Conservation (phyloP, 495 filamentous ascomycete genomes). For the Elaphomyces granulatus region DNA sequence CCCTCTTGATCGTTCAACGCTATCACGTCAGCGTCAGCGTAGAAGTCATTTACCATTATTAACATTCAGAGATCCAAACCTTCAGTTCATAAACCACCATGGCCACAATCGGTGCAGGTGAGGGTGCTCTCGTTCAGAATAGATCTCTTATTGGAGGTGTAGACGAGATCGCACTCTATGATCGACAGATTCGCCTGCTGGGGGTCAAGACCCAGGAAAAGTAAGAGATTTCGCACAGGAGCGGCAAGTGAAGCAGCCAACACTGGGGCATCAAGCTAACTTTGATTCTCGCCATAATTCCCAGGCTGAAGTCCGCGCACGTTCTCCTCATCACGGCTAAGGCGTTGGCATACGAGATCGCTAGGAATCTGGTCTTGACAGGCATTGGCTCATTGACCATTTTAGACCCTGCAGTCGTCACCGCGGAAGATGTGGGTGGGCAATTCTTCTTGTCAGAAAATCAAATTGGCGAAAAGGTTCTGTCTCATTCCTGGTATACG, state of each 20-base stretch:
- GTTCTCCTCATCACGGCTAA: slow-evolving; percentile 80
- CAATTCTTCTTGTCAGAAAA: slow-evolving; percentile 75
- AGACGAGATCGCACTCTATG: slow-evolving; percentile 98
- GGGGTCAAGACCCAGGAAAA: slow-evolving; percentile 84
- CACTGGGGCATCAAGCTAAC: no score
- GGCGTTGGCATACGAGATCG: slow-evolving; percentile 87
- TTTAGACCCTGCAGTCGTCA: slow-evolving; percentile 64
- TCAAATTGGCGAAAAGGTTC: slow-evolving; percentile 63
- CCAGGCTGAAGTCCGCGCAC: slow-evolving; percentile 73
- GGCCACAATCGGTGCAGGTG: slow-evolving; percentile 45
- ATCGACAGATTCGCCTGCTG: slow-evolving; percentile 97
- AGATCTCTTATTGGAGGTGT: background rate
- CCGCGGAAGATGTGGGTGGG: slow-evolving; percentile 66
- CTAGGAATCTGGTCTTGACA: slow-evolving; percentile 93
- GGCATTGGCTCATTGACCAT: slow-evolving; percentile 88
- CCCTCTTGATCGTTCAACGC: no score
- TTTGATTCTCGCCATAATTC: no score
- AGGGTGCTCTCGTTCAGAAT: slow-evolving; percentile 3
- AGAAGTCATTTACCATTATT: no score
- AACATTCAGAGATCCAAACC: no score
- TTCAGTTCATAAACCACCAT: no score
- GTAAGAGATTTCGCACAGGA: slow-evolving; percentile 33
- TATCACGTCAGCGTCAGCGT: no score
- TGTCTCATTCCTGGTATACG: no score
- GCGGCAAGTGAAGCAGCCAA: no score